Percentiles rank a stretch among this genome's conserved stretches.
phyloP scores from a whole-genome alignment of 78 protist genomes.

The Polysphondylium violaceum region DNA sequence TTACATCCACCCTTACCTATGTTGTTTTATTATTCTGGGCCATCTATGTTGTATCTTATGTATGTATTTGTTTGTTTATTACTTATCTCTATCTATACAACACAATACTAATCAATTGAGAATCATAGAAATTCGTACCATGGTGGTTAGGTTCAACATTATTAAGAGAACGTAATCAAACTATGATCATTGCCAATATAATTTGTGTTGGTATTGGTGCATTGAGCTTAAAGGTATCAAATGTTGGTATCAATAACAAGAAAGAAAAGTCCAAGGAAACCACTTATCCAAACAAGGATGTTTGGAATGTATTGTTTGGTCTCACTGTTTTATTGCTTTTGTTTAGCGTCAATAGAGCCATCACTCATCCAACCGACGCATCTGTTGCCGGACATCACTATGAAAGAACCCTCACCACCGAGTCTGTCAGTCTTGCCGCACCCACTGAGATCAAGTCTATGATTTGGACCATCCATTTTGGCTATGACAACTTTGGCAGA shows the following conservation, averaged over 20 bases:
- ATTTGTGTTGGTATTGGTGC: constrained; percentile 28
- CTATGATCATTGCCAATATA: constrained; percentile 51
- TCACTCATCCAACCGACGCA: constrained; percentile 69
- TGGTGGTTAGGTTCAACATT: constrained; percentile 74
- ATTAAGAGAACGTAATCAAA: constrained; percentile 75
- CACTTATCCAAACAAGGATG: constrained; percentile 37
- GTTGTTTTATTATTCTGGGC: constrained; percentile 67
- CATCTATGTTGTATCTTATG: constrained; percentile 73
- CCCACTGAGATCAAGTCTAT: constrained; percentile 64
- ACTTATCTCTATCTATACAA: no score
- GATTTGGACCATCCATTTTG: constrained; percentile 82
- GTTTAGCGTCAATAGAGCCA: constrained; percentile 54
- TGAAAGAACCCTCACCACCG: neutral
- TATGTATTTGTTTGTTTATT: neutral
- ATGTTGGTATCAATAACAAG: neutral
- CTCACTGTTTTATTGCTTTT: constrained; percentile 26
- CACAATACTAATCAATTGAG: neutral
- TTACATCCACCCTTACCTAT: constrained; percentile 41
- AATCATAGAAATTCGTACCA: constrained; percentile 54
- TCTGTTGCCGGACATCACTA: constrained; percentile 57
- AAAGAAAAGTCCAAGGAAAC: constrained; percentile 3
- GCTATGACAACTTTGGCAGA: constrained; percentile 71
- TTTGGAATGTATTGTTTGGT: constrained; percentile 36
- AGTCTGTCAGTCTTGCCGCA: constrained; percentile 11
- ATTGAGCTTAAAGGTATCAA: neutral